Percentiles rank a stretch among this genome's conserved stretches.
phyloP scores from a whole-genome alignment of 192 early-diverging fungal species.

The Tieghemiomyces parasiticus region DNA sequence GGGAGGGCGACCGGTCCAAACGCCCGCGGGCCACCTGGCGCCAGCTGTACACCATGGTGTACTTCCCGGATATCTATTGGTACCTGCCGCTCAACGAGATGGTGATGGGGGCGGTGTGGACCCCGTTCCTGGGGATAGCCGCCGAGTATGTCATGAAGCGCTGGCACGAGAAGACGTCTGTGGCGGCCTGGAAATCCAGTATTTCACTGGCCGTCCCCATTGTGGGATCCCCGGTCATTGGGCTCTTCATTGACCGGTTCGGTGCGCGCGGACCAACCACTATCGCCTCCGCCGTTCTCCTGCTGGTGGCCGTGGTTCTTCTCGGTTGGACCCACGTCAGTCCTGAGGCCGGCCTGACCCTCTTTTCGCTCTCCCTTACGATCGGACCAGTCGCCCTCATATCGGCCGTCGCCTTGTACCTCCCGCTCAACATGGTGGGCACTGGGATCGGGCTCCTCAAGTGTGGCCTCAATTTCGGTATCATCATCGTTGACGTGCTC shows the following conservation, averaged over 20 bases:
- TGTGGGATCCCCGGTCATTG: slow-evolving; percentile 31
- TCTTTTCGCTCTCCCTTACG: slow-evolving; percentile 28
- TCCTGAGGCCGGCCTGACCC: slow-evolving; percentile 22
- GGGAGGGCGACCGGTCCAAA: no score
- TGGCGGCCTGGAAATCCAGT: slow-evolving; percentile 29
- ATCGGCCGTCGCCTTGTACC: slow-evolving; percentile 4
- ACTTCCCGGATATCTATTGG: slow-evolving; percentile 31
- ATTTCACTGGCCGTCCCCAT: slow-evolving; percentile 38
- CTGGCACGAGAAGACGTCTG: slow-evolving; percentile 22
- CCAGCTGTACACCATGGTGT: slow-evolving; percentile 12
- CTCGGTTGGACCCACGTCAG: slow-evolving; percentile 27
- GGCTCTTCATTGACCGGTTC: slow-evolving; percentile 36
- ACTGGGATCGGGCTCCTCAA: slow-evolving; percentile 29
- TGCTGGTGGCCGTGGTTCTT: slow-evolving; percentile 19
- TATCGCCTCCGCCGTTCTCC: slow-evolving; percentile 21
- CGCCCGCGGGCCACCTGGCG: background rate
- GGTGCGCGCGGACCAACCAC: slow-evolving; percentile 29
- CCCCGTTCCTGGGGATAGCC: slow-evolving; percentile 26
- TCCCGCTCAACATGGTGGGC: slow-evolving; percentile 22
- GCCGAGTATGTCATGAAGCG: slow-evolving; percentile 32
- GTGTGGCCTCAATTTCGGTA: slow-evolving; percentile 30
- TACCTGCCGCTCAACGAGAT: slow-evolving; percentile 24
- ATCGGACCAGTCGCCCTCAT: slow-evolving; percentile 25
- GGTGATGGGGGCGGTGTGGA: slow-evolving; percentile 28
- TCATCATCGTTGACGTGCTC: slow-evolving; percentile 33